Evolutionary conservation across 2,329 filamentous ascomycete species (phyloP).

Genomic region (Aureobasidium uvarum): DNA sequence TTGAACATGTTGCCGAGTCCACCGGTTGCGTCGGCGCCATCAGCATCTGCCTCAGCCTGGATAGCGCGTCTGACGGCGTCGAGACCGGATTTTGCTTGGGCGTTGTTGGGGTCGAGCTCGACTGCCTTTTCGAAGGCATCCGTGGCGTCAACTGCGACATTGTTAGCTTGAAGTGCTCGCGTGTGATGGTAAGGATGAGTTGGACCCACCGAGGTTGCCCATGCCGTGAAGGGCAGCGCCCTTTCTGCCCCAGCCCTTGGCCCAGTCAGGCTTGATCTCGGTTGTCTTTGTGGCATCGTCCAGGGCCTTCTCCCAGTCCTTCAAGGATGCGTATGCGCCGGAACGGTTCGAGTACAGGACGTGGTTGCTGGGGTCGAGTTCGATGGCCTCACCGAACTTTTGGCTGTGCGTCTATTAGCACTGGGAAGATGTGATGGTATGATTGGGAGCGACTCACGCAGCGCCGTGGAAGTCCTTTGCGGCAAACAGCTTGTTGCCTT

Average conservation of each 20-base stretch:
- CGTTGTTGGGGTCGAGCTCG: conserved; percentile 87
- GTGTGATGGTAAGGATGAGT: background rate
- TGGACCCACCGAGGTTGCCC: conserved; percentile 68
- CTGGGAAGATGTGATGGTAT: conserved; percentile 27
- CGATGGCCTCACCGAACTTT: conserved; percentile 93
- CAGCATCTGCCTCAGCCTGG: conserved; percentile 67
- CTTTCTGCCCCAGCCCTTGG: conserved; percentile 93
- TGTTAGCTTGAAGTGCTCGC: conserved; percentile 1
- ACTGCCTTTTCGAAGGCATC: conserved; percentile 94
- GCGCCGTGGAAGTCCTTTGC: conserved; percentile 96
- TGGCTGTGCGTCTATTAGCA: conserved; percentile 57
- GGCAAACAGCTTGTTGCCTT: conserved; percentile 97
- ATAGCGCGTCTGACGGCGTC: conserved; percentile 85
- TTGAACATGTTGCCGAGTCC: conserved; percentile 92
- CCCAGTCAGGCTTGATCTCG: conserved; percentile 95
- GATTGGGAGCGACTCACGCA: conserved; percentile 63
- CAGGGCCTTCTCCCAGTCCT: conserved; percentile 79
- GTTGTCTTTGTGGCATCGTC: conserved; percentile 91
- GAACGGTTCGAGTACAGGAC: conserved; percentile 98
- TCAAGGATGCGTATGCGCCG: conserved; percentile 80
- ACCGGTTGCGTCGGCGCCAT: conserved; percentile 65
- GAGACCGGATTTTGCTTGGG: conserved; percentile 85
- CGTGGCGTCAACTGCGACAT: conserved; percentile 63
- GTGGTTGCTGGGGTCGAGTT: conserved; percentile 82
- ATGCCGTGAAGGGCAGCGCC: conserved; percentile 85